Base-by-base conservation (phyloP, 805 yeast species). In the Candida ascalaphidarum region DNA sequence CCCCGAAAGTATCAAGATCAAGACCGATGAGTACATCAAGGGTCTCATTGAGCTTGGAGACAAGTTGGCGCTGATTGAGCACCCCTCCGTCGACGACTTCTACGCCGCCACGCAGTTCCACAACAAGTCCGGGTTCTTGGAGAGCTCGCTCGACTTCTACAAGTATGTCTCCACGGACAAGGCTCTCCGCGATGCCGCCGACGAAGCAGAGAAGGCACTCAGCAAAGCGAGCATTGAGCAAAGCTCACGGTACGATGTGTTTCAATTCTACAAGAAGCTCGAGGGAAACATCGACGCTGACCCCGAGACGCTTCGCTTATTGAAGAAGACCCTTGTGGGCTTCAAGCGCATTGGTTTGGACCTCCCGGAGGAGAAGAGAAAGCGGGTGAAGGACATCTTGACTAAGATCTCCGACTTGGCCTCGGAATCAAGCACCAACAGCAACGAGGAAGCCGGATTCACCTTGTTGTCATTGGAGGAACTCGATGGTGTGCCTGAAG, bases 401-500 rank as follows among this genome's bases (percentile, higher is more conserved):
- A 72, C 75, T 43, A 66, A 69, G 43, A 59, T 82, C 28, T 69
- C 81, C n/a, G 61, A 56, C 20, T 55, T 79, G 35, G 52, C 74
- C 3, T 57, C 78, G 21, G 60, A 70, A 39, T 84, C 71, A 50
- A 56, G 72, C 22, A 77, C 75, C 41, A 80, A 80, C 46, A 57
- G 75, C 32, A 84, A 81, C 32, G 89, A 79, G 50, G 84, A 81
- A 44, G 69, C 70, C 11, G 88, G 73, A 19, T 72, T 45, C 41
- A 42, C 79, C 18, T 37, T 64, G 15, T 81, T 82, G 51, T 67
- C 85, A 21, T 54, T 50, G 32, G 77, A 77, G 29, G 78, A 84
- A 46, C 61, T 84, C 23, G 70, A 64, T 7, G 95, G 95, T 22
- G 80, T 84, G 23, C 88, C 94, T 2, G 65, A 67, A 22, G 74